Conservation (phyloP, 1,284 basidiomycete species). For the Pseudozyma thailandica region DNA sequence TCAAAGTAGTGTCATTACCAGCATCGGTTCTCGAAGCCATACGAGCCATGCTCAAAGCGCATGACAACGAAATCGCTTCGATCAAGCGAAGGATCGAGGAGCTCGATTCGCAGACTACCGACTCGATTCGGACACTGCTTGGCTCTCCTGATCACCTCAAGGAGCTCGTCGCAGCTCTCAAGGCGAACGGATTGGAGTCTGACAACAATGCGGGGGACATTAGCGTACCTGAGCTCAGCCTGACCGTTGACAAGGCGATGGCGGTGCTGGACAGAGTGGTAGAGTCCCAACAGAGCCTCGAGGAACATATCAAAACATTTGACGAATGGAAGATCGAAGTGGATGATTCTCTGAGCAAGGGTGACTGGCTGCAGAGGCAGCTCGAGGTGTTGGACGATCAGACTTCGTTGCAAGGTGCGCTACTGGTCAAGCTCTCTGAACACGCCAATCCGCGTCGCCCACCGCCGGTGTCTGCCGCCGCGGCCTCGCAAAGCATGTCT, state of each 20-base stretch:
- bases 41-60: constrained; percentile 5
- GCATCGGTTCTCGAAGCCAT: constrained; percentile 3
- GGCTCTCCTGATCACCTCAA: constrained; percentile 17
- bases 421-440: constrained; percentile 36
- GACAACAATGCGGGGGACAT: not conserved
- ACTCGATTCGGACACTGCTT: not conserved
- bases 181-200: constrained; percentile 4
- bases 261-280: constrained; percentile 3
- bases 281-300: constrained; percentile 1
- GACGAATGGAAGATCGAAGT: constrained; percentile 9
- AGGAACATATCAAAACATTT: constrained; percentile 1
- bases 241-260: not conserved
- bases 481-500: not conserved
- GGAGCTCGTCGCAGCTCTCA: constrained; percentile 12
- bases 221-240: constrained; percentile 2
- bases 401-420: constrained; percentile 38
- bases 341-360: not conserved
- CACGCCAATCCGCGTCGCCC: constrained; percentile 37
- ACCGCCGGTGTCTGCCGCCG: not conserved
- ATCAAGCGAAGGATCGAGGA: constrained; percentile 3
- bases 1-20: not conserved
- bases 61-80: not conserved
- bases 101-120: not conserved
- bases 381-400: constrained; percentile 33
- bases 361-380: constrained; percentile 11